Percentiles rank a stretch among this genome's conserved stretches.
Conservation (phyloP, 495 filamentous ascomycete species). For the Thozetella sp. region DNA sequence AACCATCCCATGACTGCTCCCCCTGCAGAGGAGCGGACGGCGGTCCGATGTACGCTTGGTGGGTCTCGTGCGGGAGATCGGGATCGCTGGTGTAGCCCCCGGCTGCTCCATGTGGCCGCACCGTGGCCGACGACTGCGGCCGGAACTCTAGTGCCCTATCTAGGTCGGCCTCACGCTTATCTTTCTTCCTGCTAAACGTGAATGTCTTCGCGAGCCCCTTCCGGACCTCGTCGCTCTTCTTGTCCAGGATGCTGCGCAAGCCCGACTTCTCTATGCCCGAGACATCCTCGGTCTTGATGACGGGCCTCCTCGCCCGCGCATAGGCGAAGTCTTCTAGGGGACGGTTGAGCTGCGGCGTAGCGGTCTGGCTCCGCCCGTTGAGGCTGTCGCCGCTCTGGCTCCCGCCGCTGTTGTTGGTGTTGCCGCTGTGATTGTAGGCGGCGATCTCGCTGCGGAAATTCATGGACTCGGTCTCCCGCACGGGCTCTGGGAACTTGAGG, state of each 20-base stretch:
- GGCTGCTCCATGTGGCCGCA: constrained; percentile 18
- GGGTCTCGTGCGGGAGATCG: constrained; percentile 22
- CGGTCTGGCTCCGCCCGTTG: constrained; percentile 26
- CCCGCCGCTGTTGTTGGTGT: constrained; percentile 28
- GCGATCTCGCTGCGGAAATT: constrained; percentile 24
- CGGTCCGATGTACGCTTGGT: constrained; percentile 16
- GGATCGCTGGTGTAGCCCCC: constrained; percentile 13
- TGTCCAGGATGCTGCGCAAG: constrained; percentile 49
- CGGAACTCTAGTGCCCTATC: constrained; percentile 17
- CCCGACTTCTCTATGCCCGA: constrained; percentile 54
- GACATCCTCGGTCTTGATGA: constrained; percentile 44
- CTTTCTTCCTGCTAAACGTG: constrained; percentile 40
- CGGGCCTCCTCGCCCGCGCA: constrained; percentile 42
- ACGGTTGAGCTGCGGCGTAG: constrained; percentile 12
- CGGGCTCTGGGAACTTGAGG: constrained; percentile 39
- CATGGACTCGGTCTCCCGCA: constrained; percentile 24
- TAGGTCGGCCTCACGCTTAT: constrained; percentile 32
- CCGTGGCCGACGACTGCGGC: constrained; percentile 34
- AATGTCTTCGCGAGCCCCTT: constrained; percentile 51
- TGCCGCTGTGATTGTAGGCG: constrained; percentile 25
- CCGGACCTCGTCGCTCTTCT: constrained; percentile 52
- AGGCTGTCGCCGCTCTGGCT: constrained; percentile 41
- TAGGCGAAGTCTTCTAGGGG: constrained; percentile 45
- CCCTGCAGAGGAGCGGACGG: constrained; percentile 10
- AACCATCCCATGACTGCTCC: constrained; percentile 24